phyloP scores from a whole-genome alignment of 768 basidiomycete genomes.

The Phaeolepiota aurea region DNA sequence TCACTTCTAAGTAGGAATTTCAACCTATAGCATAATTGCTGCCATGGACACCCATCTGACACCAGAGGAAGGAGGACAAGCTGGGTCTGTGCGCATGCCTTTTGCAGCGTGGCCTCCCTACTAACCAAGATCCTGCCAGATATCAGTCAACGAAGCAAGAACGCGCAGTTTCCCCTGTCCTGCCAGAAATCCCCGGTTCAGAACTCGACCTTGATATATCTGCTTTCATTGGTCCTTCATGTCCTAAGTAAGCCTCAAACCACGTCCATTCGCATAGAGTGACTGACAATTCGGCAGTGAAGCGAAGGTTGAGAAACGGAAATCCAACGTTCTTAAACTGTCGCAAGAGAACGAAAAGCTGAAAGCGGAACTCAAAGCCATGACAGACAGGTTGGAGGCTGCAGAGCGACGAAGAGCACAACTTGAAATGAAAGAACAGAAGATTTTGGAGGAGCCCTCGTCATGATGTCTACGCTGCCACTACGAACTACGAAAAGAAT shows the following conservation, averaged over 20 bases:
- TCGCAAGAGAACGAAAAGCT: slow-evolving; percentile 75
- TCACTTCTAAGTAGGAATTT: not conserved
- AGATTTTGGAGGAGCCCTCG: slow-evolving; percentile 17
- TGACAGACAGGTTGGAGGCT: slow-evolving; percentile 68
- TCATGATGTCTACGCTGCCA: slow-evolving; percentile 11
- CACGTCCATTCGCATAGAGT: slow-evolving; percentile 7
- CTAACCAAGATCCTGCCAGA: slow-evolving; percentile 14
- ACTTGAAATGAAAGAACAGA: slow-evolving; percentile 28
- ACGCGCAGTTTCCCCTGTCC: slow-evolving; percentile 7
- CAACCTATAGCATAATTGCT: slow-evolving; percentile 6
- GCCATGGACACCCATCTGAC: slow-evolving; percentile 18
- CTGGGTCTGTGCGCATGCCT: slow-evolving; percentile 23
- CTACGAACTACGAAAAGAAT: not conserved
- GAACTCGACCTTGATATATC: slow-evolving; percentile 36
- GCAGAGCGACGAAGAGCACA: slow-evolving; percentile 56
- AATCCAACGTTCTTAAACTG: slow-evolving; percentile 69
- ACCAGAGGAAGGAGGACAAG: slow-evolving; percentile 11
- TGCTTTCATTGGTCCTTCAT: slow-evolving; percentile 30
- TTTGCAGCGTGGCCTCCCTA: slow-evolving; percentile 1
- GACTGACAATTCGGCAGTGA: slow-evolving; percentile 22
- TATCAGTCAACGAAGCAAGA: slow-evolving; percentile 3
- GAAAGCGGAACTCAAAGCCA: slow-evolving; percentile 65
- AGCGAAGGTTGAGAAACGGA: slow-evolving; percentile 57
- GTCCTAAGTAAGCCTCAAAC: slow-evolving; percentile 35
- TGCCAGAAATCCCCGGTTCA: slow-evolving; percentile 44